A percentile compares a stretch with the other conserved stretches of the same genome.
phyloP scores from a whole-genome alignment of 1,139 yeast genomes.

The Starmera stellimalicola region DNA sequence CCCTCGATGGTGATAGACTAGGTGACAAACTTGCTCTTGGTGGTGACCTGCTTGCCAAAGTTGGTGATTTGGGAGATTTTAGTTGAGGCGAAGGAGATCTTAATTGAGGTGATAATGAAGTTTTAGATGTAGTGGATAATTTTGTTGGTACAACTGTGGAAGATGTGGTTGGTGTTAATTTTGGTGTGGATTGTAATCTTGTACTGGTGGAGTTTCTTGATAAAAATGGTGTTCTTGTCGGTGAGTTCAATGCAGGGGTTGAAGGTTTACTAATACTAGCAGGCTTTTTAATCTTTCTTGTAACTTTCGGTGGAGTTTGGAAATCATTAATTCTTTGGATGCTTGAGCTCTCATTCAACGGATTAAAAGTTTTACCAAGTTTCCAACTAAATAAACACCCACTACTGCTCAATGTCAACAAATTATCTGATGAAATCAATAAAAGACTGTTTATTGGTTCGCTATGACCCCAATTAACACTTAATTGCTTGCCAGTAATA shows the following conservation, averaged over 20 bases:
- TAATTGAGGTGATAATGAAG: constrained; percentile 14
- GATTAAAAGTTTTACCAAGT: constrained; percentile 1
- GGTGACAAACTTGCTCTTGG: background rate
- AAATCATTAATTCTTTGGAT: constrained; percentile 6
- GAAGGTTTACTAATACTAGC: constrained; percentile 5
- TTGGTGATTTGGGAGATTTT: constrained; percentile 3
- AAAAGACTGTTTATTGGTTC: constrained; percentile 41
- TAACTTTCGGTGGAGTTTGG: constrained; percentile 16
- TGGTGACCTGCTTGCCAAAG: constrained; percentile 7
- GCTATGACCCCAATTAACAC: constrained; percentile 59
- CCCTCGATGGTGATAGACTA: background rate
- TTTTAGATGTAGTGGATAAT: constrained; percentile 8
- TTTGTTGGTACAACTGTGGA: constrained; percentile 5
- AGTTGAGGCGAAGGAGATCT: constrained; percentile 4
- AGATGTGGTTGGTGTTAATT: constrained; percentile 16
- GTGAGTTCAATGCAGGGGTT: constrained; percentile 4
- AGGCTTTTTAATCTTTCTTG: constrained; percentile 17
- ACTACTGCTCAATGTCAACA: constrained; percentile 37
- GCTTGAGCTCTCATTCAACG: constrained; percentile 1
- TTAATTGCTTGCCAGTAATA: constrained; percentile 34
- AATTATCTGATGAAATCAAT: constrained; percentile 16
- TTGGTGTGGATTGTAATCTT: constrained; percentile 13
- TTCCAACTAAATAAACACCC: constrained; percentile 48
- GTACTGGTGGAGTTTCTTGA: constrained; percentile 8
- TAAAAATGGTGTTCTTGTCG: constrained; percentile 7